Percentiles rank a stretch among this genome's conserved stretches.
These are phyloP conservation scores for Lagenidium giganteum DNA, from an alignment of 352 stramenopile species.

Conservation along the genomic window DNA sequence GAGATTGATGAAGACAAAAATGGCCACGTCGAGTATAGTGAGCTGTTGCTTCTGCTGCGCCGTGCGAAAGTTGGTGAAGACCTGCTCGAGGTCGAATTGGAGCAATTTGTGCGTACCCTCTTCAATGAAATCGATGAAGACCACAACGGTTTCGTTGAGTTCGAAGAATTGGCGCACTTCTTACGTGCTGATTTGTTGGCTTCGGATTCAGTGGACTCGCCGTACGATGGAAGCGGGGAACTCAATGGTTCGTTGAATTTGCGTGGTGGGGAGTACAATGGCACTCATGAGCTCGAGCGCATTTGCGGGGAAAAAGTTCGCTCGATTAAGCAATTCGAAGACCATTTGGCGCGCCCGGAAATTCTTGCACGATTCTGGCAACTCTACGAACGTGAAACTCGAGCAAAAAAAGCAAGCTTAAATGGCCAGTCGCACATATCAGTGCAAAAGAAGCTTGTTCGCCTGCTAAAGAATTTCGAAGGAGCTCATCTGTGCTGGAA, in stretches of 20 bases:
- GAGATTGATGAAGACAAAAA: constrained; percentile 71
- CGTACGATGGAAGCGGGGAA: constrained; percentile 37
- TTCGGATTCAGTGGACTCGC: constrained; percentile 10
- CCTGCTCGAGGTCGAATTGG: constrained; percentile 55
- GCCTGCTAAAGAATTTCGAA: constrained; percentile 66
- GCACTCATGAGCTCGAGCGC: constrained; percentile 49
- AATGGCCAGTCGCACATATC: constrained; percentile 38
- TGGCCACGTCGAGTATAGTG: constrained; percentile 52
- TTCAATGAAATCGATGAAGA: constrained; percentile 93
- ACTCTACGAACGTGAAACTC: constrained; percentile 49
- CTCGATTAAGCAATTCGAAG: constrained; percentile 36
- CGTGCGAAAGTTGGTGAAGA: constrained; percentile 62
- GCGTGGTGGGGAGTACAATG: constrained; percentile 63
- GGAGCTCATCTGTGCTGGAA: constrained; percentile 60
- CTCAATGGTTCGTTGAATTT: constrained; percentile 60
- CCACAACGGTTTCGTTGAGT: constrained; percentile 89
- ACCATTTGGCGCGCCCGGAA: constrained; percentile 35
- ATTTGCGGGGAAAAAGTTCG: constrained; percentile 52
- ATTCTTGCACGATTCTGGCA: constrained; percentile 59
- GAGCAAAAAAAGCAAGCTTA: constrained; percentile 33
- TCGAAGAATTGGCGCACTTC: constrained; percentile 91
- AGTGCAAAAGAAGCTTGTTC: constrained; percentile 71
- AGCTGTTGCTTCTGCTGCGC: constrained; percentile 54
- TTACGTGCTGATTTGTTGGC: constrained; percentile 42
- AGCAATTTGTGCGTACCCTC: constrained; percentile 57